phyloP scores from a whole-genome alignment of 306 rosid species.

The Trichosanthes cucumerina region DNA sequence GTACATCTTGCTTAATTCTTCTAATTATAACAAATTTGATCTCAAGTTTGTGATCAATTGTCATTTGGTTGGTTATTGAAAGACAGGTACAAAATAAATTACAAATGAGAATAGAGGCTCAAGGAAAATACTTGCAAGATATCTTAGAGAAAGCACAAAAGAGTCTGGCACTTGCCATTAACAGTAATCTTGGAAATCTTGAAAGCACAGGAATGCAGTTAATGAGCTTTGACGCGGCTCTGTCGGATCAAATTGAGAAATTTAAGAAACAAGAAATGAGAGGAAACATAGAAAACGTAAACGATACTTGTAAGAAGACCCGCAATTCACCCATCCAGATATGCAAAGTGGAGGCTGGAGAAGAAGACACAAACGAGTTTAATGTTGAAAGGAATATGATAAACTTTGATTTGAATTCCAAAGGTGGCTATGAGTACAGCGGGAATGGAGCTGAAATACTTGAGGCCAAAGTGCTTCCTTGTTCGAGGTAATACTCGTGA shows the following conservation, averaged over 20 bases:
- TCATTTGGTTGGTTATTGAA: neutral
- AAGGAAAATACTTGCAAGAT: slow-evolving; percentile 74
- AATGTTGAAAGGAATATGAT: slow-evolving; percentile 36
- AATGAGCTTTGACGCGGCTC: slow-evolving; percentile 54
- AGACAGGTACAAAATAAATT: slow-evolving; percentile 65
- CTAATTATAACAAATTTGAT: neutral
- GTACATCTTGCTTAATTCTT: slow-evolving; percentile 23
- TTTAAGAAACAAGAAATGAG: slow-evolving; percentile 41
- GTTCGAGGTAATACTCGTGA: slow-evolving; percentile 25
- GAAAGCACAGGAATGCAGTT: slow-evolving; percentile 53
- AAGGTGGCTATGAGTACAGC: slow-evolving; percentile 52
- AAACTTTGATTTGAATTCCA: slow-evolving; percentile 64
- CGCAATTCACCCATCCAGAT: slow-evolving; percentile 28
- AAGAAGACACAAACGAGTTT: slow-evolving; percentile 31
- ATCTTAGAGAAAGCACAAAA: slow-evolving; percentile 76
- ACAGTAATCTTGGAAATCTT: slow-evolving; percentile 23
- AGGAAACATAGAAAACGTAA: slow-evolving; percentile 25
- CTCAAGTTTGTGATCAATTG: neutral
- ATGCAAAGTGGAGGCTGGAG: slow-evolving; percentile 24
- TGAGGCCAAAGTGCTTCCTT: slow-evolving; percentile 36
- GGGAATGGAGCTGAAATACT: slow-evolving; percentile 42
- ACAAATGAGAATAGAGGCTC: slow-evolving; percentile 80
- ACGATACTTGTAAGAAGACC: slow-evolving; percentile 23
- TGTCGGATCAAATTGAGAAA: slow-evolving; percentile 61
- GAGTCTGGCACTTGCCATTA: slow-evolving; percentile 42